These are phyloP conservation scores for Capsella bursapastoris DNA, from an alignment of 345 rosid genomes.

Conservation along the genomic window DNA sequence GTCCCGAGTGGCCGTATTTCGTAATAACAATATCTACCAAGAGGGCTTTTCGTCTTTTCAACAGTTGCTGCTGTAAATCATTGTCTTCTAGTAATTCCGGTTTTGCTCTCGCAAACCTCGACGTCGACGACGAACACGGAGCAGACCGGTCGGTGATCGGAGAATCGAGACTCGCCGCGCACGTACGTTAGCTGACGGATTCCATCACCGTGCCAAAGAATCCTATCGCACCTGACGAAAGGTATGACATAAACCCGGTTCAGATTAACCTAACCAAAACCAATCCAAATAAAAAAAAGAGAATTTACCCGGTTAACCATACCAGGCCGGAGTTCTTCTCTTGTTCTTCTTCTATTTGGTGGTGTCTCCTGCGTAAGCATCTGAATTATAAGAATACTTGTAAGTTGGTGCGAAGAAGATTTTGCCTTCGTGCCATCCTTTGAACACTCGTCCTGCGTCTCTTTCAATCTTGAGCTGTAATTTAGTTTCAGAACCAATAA, in stretches of 20 bases:
- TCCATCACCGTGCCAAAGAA: constrained; percentile 85
- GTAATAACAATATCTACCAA: constrained; percentile 3
- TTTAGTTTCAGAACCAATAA: background rate
- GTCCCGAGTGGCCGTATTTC: background rate
- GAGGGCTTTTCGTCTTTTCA: background rate
- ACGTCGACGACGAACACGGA: constrained; percentile 63
- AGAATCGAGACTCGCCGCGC: constrained; percentile 73
- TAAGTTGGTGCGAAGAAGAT: constrained; percentile 91
- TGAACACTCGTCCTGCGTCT: constrained; percentile 87
- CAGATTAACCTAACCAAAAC: constrained; percentile 19
- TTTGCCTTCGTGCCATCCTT: constrained; percentile 91
- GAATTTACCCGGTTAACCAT: constrained; percentile 31
- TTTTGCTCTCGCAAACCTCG: constrained; percentile 49
- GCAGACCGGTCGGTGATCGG: constrained; percentile 92
- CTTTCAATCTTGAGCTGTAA: constrained; percentile 85
- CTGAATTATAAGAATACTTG: constrained; percentile 84
- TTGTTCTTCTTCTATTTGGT: constrained; percentile 64
- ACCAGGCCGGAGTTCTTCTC: constrained; percentile 99
- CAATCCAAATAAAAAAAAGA: background rate
- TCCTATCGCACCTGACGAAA: constrained; percentile 82
- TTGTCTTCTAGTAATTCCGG: constrained; percentile 37
- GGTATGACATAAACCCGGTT: background rate
- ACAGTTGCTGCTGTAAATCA: background rate
- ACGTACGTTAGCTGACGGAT: constrained; percentile 61
- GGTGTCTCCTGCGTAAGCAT: constrained; percentile 77